Conservation (phyloP, 2,329 filamentous ascomycete species). For the Arachnopeziza araneosa region DNA sequence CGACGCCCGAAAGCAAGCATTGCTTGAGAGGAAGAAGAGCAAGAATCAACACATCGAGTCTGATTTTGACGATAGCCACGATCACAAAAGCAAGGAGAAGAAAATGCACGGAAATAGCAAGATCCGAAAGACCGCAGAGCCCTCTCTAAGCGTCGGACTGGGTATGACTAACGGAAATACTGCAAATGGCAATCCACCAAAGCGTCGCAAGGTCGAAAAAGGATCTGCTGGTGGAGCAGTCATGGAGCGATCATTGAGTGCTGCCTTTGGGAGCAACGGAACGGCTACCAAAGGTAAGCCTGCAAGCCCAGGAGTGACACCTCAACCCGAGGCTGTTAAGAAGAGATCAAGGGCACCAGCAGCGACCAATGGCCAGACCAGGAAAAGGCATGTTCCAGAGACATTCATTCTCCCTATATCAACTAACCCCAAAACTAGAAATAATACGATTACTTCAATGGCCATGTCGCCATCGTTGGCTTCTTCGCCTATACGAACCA, state of each 20-base stretch:
- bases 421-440: conserved; percentile 30
- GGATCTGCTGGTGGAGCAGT: conserved; percentile 42
- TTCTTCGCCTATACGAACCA: conserved; percentile 69
- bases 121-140: conserved; percentile 55
- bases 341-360: conserved; percentile 68
- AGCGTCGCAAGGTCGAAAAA: conserved; percentile 79
- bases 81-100: conserved; percentile 48
- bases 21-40: conserved; percentile 66
- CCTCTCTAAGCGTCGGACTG: conserved; percentile 49
- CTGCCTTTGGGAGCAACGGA: conserved; percentile 44
- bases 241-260: conserved; percentile 66
- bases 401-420: not conserved
- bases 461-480: conserved; percentile 63
- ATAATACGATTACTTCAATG: conserved; percentile 41
- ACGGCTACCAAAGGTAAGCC: conserved; percentile 49
- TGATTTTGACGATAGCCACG: conserved; percentile 67
- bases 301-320: conserved; percentile 64
- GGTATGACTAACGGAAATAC: conserved; percentile 55
- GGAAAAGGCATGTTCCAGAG: conserved; percentile 64
- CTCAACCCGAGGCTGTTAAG: conserved; percentile 56
- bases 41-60: conserved; percentile 61
- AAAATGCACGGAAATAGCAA: conserved; percentile 57
- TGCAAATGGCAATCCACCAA: conserved; percentile 51
- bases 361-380: conserved; percentile 54
- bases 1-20: conserved; percentile 76